A percentile compares a stretch with the other conserved stretches of the same genome.
Conservation (phyloP, 148 eudicot genomes). For the Polygonum aviculare region DNA sequence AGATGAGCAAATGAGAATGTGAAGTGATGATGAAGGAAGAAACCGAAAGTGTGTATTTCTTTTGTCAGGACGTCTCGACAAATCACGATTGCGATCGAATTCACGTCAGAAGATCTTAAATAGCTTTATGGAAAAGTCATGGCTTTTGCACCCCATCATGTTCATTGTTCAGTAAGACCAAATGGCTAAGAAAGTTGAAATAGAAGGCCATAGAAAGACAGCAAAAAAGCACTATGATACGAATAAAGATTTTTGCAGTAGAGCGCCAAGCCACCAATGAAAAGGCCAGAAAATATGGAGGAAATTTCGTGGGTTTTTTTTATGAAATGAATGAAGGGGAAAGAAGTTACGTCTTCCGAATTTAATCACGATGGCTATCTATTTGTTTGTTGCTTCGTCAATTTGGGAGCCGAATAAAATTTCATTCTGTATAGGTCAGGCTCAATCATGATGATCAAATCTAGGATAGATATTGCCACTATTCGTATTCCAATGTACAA, state of each 20-base stretch:
- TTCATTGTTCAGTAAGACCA: not conserved
- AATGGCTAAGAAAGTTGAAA: conserved; percentile 7
- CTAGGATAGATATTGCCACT: not conserved
- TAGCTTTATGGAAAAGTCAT: conserved; percentile 6
- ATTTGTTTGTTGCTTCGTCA: not conserved
- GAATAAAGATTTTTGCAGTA: not conserved
- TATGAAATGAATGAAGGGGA: not conserved
- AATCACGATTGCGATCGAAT: not conserved
- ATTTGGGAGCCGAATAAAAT: not conserved
- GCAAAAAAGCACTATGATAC: not conserved
- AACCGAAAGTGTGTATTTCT: not conserved
- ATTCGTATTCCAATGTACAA: conserved; percentile 1
- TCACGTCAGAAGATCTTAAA: conserved; percentile 4
- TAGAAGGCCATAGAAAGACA: conserved; percentile 6
- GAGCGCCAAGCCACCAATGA: not conserved
- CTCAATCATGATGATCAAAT: not conserved
- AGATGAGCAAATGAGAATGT: not conserved
- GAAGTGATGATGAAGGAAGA: not conserved
- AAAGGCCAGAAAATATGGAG: not conserved
- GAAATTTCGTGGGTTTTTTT: not conserved
- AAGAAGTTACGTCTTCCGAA: not conserved
- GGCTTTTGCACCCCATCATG: conserved; percentile 4
- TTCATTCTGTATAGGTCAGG: not conserved
- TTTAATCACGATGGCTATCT: not conserved
- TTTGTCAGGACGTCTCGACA: not conserved